These are phyloP conservation scores for Neoboletus magnificus DNA, from an alignment of 768 basidiomycete genomes.

Conservation along the genomic window DNA sequence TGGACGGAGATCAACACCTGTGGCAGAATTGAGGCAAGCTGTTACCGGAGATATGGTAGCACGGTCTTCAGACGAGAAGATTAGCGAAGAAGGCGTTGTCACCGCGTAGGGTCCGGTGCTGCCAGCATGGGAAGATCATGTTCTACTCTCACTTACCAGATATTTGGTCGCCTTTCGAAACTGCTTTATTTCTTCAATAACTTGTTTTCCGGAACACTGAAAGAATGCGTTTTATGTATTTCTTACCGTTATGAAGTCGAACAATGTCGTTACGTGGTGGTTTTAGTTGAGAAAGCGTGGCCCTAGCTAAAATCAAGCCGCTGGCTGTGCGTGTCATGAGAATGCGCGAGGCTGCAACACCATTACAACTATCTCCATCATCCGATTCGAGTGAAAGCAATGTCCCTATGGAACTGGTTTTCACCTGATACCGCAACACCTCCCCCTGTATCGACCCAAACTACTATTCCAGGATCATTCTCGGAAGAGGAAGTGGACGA, in stretches of 20 bases:
- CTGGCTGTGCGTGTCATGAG: too few relatives aligned
- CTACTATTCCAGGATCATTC: slow-evolving; percentile 24
- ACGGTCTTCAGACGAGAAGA: background rate
- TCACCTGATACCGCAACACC: slow-evolving; percentile 29
- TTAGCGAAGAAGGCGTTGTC: too few relatives aligned
- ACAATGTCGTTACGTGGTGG: background rate
- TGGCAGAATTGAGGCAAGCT: slow-evolving; percentile 25
- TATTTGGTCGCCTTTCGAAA: background rate
- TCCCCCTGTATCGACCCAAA: background rate
- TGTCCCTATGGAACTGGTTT: slow-evolving; percentile 59
- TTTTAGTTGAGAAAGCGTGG: too few relatives aligned
- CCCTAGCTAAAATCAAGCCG: too few relatives aligned
- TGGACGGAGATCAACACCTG: slow-evolving; percentile 23
- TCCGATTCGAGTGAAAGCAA: background rate
- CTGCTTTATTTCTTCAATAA: background rate
- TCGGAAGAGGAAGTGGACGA: slow-evolving; percentile 33
- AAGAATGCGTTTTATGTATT: background rate
- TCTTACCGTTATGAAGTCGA: background rate
- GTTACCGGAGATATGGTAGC: background rate
- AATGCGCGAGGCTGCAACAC: too few relatives aligned
- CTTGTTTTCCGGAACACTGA: background rate
- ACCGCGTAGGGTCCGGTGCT: too few relatives aligned
- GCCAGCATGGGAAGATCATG: background rate
- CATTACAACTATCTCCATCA: too few relatives aligned
- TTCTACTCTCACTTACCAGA: too few relatives aligned